A percentile compares a stretch with the other conserved stretches of the same genome.
These are phyloP conservation scores for Solanum bukasovii DNA, from an alignment of 257 asterid species.

Conservation along the genomic window DNA sequence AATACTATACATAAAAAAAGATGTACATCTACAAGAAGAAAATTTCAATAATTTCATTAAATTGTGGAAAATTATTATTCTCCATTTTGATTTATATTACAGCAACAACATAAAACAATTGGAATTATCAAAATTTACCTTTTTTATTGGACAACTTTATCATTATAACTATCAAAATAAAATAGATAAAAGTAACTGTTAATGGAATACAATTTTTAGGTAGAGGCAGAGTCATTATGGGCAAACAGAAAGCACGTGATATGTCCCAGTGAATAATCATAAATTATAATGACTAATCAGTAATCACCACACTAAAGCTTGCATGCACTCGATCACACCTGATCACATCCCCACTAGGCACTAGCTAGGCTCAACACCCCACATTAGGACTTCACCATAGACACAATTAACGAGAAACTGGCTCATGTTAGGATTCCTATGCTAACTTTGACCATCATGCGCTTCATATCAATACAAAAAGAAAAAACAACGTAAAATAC, in stretches of 20 bases:
- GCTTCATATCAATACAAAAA: background rate
- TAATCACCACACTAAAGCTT: too few relatives aligned
- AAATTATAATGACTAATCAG: too few relatives aligned
- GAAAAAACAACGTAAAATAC: background rate
- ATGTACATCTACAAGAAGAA: background rate
- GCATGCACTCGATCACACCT: too few relatives aligned
- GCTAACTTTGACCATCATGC: background rate
- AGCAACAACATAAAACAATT: background rate
- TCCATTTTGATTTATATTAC: background rate
- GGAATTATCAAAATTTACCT: too few relatives aligned
- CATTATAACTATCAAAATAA: too few relatives aligned
- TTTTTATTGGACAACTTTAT: background rate
- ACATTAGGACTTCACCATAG: background rate
- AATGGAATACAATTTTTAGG: too few relatives aligned
- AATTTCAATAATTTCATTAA: background rate
- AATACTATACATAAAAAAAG: background rate
- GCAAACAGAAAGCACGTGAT: too few relatives aligned
- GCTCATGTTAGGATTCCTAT: background rate
- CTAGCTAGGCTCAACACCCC: background rate
- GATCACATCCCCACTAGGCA: background rate
- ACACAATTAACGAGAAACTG: background rate
- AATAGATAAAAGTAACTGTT: too few relatives aligned
- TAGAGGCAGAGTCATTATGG: too few relatives aligned
- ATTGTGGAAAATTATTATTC: background rate
- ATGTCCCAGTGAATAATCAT: too few relatives aligned